Evolutionary conservation across 768 basidiomycete species (phyloP), one percentile per base, ranked within the genome.

Genomic region (Agaricus blazei): DNA sequence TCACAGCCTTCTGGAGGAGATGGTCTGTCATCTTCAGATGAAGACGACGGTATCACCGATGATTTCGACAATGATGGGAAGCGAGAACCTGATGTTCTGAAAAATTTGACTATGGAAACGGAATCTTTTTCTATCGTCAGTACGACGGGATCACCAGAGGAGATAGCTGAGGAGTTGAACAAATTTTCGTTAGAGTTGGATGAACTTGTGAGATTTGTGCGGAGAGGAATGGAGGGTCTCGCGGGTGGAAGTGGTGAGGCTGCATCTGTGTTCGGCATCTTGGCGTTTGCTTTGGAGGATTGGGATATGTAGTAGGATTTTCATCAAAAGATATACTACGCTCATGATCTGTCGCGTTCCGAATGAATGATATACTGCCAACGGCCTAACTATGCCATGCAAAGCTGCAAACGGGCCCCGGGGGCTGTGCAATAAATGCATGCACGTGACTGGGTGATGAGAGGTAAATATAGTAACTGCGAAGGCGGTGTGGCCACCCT

Each of bases 251-350:
- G 72, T n/a, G 75, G 76, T 15, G 83, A 84, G 50, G 80, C 76
- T 27, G 81, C 84, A 11, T 67, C 83, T 28, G 73, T 84, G 1
- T 91, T 89, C 64, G 85, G 81, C 1, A 76, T 88, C 31, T 71
- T 92, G 49, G 86, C 88, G 9, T 92, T 93, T 66, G 74, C 80
- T 41, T 70, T 93, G 56, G 87, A 91, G 51, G 89, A 90, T 64
- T 92, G 89, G 88, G 88, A 89, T 41, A 41, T 9, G 12, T 41
- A 19, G 19, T 19, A 19, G 19, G 19, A 41, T n/a, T 37, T 2
- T 44, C 28, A 26, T 53, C 9, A 8, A 19, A 44, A 27, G 19
- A 53, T 44, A 38, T 40, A 38, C 7, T 40, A 52, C 12, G 29
- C n/a, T 41, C 3, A 9, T 51, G 49, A 48, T 48, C 19, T 19